These are phyloP conservation scores for Saitozyma podzolica DNA, from an alignment of 768 basidiomycete genomes.

Conservation along the genomic window DNA sequence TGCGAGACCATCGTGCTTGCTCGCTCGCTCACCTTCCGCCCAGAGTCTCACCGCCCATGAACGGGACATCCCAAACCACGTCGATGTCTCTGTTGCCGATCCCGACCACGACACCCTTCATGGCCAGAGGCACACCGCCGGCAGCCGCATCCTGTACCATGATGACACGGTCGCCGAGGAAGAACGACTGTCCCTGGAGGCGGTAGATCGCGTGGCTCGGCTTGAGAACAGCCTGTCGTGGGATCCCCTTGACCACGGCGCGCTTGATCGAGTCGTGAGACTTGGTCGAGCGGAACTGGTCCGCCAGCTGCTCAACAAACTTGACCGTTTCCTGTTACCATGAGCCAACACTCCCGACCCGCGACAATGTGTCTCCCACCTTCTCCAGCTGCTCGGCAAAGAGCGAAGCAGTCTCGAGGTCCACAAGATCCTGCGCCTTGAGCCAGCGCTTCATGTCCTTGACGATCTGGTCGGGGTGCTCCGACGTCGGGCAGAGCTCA, in stretches of 20 bases:
- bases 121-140: constrained; percentile 82
- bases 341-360: neutral
- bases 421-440: constrained; percentile 76
- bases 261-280: constrained; percentile 72
- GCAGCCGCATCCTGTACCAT: constrained; percentile 85
- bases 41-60: constrained; percentile 87
- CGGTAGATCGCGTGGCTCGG: constrained; percentile 86
- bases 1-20: too few species aligned
- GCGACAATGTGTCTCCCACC: constrained; percentile 55
- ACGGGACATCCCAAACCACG: constrained; percentile 92
- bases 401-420: constrained; percentile 89
- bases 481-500: constrained; percentile 61
- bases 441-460: constrained; percentile 84
- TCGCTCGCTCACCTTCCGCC: constrained; percentile 66
- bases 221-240: constrained; percentile 88
- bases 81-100: constrained; percentile 85
- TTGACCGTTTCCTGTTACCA: constrained; percentile 67
- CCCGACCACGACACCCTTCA: constrained; percentile 91
- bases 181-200: constrained; percentile 82
- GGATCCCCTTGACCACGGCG: constrained; percentile 89
- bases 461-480: constrained; percentile 68
- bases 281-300: constrained; percentile 65
- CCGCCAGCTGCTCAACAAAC: constrained; percentile 75
- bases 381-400: constrained; percentile 89
- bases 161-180: constrained; percentile 86